These are phyloP conservation scores for Globisporangium yorkense DNA, from an alignment of 352 stramenopile species.

Conservation along the genomic window DNA sequence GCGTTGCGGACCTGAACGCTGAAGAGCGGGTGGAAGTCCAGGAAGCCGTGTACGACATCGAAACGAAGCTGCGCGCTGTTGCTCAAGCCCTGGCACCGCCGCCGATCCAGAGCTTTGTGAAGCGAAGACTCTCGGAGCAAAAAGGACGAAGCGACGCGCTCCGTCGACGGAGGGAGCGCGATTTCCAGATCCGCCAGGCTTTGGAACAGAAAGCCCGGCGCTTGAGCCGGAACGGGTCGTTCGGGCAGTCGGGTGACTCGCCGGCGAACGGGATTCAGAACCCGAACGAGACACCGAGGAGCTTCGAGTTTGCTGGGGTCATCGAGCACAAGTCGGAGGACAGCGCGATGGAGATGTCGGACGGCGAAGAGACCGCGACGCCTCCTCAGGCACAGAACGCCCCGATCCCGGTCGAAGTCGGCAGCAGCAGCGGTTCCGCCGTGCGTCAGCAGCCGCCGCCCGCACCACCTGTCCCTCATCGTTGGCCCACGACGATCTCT, in stretches of 20 bases:
- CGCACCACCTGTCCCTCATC: constrained; percentile 10
- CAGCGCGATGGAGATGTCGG: constrained; percentile 69
- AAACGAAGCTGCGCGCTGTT: constrained; percentile 41
- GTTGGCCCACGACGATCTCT: constrained; percentile 16
- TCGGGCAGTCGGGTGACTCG: constrained; percentile 1
- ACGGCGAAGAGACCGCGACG: constrained; percentile 28
- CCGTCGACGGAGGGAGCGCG: constrained; percentile 64
- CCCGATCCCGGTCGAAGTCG: neutral
- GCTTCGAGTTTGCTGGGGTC: constrained; percentile 1
- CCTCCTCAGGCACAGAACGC: neutral
- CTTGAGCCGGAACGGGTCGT: constrained; percentile 8
- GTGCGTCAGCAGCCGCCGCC: constrained; percentile 9
- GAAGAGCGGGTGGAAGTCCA: constrained; percentile 61
- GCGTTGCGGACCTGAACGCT: constrained; percentile 31
- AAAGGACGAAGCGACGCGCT: constrained; percentile 67
- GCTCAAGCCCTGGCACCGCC: constrained; percentile 46
- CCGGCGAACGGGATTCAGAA: constrained; percentile 15
- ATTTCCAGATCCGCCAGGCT: constrained; percentile 60
- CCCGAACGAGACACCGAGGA: constrained; percentile 16
- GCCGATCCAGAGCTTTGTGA: constrained; percentile 83
- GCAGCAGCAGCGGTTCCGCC: neutral
- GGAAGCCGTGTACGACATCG: constrained; percentile 58
- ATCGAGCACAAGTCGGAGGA: constrained; percentile 20
- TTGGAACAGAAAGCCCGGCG: constrained; percentile 36
- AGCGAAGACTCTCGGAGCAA: constrained; percentile 69